These are phyloP conservation scores for Leccinum olivaceopallidum DNA, from an alignment of 768 basidiomycete species.

Conservation along the genomic window DNA sequence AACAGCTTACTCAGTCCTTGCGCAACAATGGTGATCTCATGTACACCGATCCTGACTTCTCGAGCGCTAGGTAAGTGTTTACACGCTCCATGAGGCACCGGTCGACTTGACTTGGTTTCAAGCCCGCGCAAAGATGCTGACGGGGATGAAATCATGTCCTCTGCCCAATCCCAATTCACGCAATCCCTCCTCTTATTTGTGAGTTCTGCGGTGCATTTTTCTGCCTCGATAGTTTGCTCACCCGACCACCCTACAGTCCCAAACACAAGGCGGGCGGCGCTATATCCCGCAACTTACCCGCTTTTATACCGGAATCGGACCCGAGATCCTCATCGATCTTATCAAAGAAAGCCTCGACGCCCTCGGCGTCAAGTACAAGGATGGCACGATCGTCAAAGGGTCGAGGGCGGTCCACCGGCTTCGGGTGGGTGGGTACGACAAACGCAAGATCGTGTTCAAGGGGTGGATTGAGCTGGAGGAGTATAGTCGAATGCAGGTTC, in stretches of 20 bases:
- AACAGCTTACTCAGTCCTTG: slow-evolving; percentile 68
- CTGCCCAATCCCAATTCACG: slow-evolving; percentile 72
- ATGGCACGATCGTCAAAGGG: slow-evolving; percentile 24
- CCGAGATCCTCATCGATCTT: slow-evolving; percentile 50
- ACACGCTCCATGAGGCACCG: neutral
- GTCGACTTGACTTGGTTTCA: neutral
- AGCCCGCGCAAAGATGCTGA: slow-evolving; percentile 46
- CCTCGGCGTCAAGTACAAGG: slow-evolving; percentile 52
- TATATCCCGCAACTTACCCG: slow-evolving; percentile 79
- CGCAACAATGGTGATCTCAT: slow-evolving; percentile 73
- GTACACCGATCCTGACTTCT: slow-evolving; percentile 60
- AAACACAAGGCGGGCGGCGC: slow-evolving; percentile 73
- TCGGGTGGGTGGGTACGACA: slow-evolving; percentile 70
- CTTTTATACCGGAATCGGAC: slow-evolving; percentile 68
- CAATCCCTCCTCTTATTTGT: slow-evolving; percentile 83
- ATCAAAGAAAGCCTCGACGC: slow-evolving; percentile 54
- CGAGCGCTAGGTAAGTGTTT: slow-evolving; percentile 32
- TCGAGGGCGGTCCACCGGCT: slow-evolving; percentile 35
- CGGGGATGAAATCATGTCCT: slow-evolving; percentile 60
- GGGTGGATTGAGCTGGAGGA: slow-evolving; percentile 75
- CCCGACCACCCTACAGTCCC: slow-evolving; percentile 51
- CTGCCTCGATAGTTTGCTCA: neutral
- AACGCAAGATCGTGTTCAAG: slow-evolving; percentile 61
- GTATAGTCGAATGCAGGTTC: slow-evolving; percentile 47
- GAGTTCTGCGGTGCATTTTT: slow-evolving; percentile 24